Conservation (phyloP, 2,329 filamentous ascomycete species). For the Emericellopsis atlantica region DNA sequence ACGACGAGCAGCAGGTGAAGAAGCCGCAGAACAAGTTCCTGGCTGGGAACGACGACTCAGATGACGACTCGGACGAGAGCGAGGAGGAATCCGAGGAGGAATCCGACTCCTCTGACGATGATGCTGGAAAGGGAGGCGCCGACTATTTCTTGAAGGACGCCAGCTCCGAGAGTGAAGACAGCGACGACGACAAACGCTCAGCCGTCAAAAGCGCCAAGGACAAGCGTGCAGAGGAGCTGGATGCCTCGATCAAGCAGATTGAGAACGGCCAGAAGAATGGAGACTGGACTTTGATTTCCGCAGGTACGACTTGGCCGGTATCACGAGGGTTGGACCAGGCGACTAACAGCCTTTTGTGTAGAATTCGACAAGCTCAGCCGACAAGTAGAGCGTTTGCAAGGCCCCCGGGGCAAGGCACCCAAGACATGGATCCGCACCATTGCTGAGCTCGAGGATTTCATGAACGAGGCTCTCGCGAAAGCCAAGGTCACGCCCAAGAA, state of each 20-base stretch:
- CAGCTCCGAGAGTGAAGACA: constrained; percentile 64
- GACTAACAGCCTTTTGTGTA: constrained; percentile 21
- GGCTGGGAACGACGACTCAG: constrained; percentile 7
- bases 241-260: constrained; percentile 78
- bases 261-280: constrained; percentile 97
- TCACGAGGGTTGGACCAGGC: background rate
- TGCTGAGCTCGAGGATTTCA: constrained; percentile 84
- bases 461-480: constrained; percentile 89
- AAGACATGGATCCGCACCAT: constrained; percentile 90
- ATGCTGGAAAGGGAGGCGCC: constrained; percentile 49
- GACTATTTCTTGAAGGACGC: constrained; percentile 73
- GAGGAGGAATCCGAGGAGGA: constrained; percentile 41
- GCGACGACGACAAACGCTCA: constrained; percentile 79
- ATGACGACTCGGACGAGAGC: constrained; percentile 34
- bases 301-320: constrained; percentile 44
- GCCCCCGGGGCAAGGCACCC: constrained; percentile 59
- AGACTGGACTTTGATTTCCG: constrained; percentile 88
- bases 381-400: constrained; percentile 66
- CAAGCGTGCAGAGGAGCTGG: constrained; percentile 89
- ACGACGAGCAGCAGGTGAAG: constrained; percentile 3
- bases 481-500: constrained; percentile 95
- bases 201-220: constrained; percentile 91
- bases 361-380: constrained; percentile 93
- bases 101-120: constrained; percentile 53
- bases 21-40: constrained; percentile 23